Conservation (phyloP, 192 early-diverging fungal genomes). For the Funneliformis geosporum region DNA sequence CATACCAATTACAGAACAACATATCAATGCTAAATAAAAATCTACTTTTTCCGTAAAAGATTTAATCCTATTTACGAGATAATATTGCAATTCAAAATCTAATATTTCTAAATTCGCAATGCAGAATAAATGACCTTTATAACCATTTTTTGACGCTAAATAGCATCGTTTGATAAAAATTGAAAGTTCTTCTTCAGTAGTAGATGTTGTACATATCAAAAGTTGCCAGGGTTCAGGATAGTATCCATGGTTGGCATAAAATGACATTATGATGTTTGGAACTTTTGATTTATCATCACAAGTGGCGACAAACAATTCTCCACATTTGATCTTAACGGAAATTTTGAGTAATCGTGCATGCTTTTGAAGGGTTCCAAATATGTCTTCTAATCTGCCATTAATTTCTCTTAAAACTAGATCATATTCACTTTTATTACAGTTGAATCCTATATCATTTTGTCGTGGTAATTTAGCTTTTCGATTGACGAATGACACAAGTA, state of each 20-base stretch:
- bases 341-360: not conserved
- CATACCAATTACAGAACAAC: slow-evolving; percentile 22
- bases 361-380: slow-evolving; percentile 7
- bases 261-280: slow-evolving; percentile 33
- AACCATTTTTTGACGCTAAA: slow-evolving; percentile 18
- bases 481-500: slow-evolving; percentile 16
- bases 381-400: not conserved
- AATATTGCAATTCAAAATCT: slow-evolving; percentile 33
- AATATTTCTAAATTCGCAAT: slow-evolving; percentile 34
- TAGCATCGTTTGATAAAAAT: slow-evolving; percentile 34
- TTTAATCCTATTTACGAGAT: slow-evolving; percentile 20
- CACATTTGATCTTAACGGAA: not conserved
- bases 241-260: slow-evolving; percentile 28
- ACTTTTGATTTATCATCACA: slow-evolving; percentile 32
- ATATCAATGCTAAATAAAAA: slow-evolving; percentile 32
- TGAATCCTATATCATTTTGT: not conserved
- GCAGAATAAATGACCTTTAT: slow-evolving; percentile 23
- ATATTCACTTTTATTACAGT: not conserved
- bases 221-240: slow-evolving; percentile 33
- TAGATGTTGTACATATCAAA: slow-evolving; percentile 28
- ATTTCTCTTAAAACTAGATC: not conserved
- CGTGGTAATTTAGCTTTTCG: not conserved
- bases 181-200: slow-evolving; percentile 26
- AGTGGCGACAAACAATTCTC: slow-evolving; percentile 29
- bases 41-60: not conserved